A percentile compares a stretch with the other conserved stretches of the same genome.
These are phyloP conservation scores for Diphasiastrum complanatum DNA, from an alignment of 83 land plant genomes.

Conservation along the genomic window DNA sequence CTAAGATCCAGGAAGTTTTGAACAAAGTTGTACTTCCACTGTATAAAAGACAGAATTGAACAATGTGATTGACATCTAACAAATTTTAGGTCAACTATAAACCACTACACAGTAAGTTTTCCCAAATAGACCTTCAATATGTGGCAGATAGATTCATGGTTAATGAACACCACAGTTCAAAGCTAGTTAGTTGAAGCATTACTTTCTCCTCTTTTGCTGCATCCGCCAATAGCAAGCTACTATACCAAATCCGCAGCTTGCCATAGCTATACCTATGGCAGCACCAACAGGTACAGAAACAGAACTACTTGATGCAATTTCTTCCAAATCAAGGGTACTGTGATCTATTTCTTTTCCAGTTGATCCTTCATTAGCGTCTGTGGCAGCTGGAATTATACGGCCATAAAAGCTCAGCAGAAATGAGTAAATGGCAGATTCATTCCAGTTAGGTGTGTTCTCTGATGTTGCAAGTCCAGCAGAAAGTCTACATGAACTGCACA, in stretches of 20 bases:
- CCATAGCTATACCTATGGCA: slow-evolving; percentile 76
- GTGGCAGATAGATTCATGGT: too few relatives aligned
- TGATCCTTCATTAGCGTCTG: slow-evolving; percentile 18
- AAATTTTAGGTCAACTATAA: too few relatives aligned
- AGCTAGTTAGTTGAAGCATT: too few relatives aligned
- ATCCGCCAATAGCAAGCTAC: slow-evolving; percentile 75
- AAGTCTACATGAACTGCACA: slow-evolving; percentile 58
- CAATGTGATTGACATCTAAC: too few relatives aligned
- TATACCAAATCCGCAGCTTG: slow-evolving; percentile 86
- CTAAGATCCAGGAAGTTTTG: too few relatives aligned
- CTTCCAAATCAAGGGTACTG: slow-evolving; percentile 19
- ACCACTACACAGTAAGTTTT: too few relatives aligned
- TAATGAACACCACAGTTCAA: too few relatives aligned
- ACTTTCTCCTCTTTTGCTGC: slow-evolving; percentile 91
- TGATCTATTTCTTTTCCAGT: neutral
- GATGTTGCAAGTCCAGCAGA: slow-evolving; percentile 10
- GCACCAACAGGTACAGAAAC: slow-evolving; percentile 79
- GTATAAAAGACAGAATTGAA: too few relatives aligned
- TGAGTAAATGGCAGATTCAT: slow-evolving; percentile 47
- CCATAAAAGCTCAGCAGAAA: slow-evolving; percentile 66
- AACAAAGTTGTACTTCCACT: too few relatives aligned
- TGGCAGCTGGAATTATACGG: slow-evolving; percentile 33
- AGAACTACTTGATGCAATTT: slow-evolving; percentile 28
- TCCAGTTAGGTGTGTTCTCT: slow-evolving; percentile 39
- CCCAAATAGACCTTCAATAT: too few relatives aligned